A percentile compares a stretch with the other conserved stretches of the same genome.
These are phyloP conservation scores for Phytophthora sp. DNA, from an alignment of 352 stramenopile genomes.

Conservation along the genomic window DNA sequence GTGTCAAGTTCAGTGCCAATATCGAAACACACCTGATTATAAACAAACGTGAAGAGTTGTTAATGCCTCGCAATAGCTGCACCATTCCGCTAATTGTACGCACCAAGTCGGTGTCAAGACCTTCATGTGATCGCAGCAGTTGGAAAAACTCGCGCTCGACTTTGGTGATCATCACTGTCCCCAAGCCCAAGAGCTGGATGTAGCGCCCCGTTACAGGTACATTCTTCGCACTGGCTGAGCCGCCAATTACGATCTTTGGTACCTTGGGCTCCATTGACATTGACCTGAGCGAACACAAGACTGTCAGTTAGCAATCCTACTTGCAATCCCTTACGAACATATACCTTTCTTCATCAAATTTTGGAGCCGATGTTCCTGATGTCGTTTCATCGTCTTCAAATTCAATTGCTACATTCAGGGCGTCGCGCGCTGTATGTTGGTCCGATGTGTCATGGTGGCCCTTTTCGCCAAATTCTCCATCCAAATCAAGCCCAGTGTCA, in stretches of 20 bases:
- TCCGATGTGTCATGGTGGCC: slow-evolving; percentile 17
- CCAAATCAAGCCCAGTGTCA: slow-evolving; percentile 11
- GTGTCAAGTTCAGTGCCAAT: slow-evolving; percentile 54
- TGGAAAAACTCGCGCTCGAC: slow-evolving; percentile 46
- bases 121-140: slow-evolving; percentile 38
- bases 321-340: neutral
- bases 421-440: slow-evolving; percentile 11
- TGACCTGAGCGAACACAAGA: slow-evolving; percentile 18
- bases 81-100: slow-evolving; percentile 1
- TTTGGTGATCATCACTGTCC: slow-evolving; percentile 46
- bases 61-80: no score
- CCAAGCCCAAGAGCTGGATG: slow-evolving; percentile 73
- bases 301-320: neutral
- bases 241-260: slow-evolving; percentile 66
- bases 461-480: slow-evolving; percentile 1
- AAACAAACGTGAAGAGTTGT: no score
- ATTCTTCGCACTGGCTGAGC: slow-evolving; percentile 39
- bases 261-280: slow-evolving; percentile 52
- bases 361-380: neutral
- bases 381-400: slow-evolving; percentile 41
- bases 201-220: slow-evolving; percentile 64
- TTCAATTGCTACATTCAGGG: slow-evolving; percentile 40
- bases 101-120: slow-evolving; percentile 58
- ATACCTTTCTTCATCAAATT: slow-evolving; percentile 19
- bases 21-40: slow-evolving; percentile 80